A percentile compares a stretch with the other conserved stretches of the same genome.
phyloP scores from a whole-genome alignment of 2,329 filamentous ascomycete genomes.

The Fusarium sulawesiense region DNA sequence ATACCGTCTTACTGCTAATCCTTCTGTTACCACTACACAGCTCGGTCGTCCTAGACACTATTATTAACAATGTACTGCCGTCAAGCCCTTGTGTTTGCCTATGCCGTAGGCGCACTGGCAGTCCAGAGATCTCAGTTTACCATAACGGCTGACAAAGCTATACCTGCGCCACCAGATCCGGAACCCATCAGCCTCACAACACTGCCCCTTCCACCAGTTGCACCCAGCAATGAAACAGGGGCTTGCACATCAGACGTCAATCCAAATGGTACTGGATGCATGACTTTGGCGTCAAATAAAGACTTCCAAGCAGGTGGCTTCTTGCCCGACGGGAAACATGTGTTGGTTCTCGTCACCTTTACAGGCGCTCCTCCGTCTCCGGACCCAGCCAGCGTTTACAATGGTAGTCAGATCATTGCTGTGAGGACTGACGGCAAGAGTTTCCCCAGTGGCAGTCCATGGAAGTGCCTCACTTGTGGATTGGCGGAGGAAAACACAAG shows the following conservation, averaged over 20 bases:
- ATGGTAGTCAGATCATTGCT: conserved; percentile 55
- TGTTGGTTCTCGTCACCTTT: conserved; percentile 54
- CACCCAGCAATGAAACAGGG: not conserved
- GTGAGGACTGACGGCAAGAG: conserved; percentile 55
- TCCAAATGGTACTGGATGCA: conserved; percentile 12
- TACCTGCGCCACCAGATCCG: not conserved
- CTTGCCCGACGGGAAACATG: conserved; percentile 56
- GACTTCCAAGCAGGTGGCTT: conserved; percentile 45
- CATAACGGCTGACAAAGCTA: not conserved
- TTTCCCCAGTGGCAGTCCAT: conserved; percentile 58
- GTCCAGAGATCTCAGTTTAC: not conserved
- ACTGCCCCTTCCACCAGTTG: conserved; percentile 17
- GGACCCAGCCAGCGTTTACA: conserved; percentile 55
- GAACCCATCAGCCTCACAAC: conserved; percentile 8
- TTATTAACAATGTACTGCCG: not conserved
- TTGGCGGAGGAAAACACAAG: conserved; percentile 49
- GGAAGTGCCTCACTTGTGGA: conserved; percentile 61
- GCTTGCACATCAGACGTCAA: conserved; percentile 2
- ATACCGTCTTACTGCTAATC: too few species aligned
- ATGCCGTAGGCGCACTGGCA: not conserved
- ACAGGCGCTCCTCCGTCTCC: conserved; percentile 55
- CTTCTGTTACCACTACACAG: too few species aligned
- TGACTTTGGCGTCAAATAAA: not conserved
- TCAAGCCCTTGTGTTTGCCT: not conserved
- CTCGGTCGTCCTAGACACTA: too few species aligned